Evolutionary conservation across 169 alveolate genomes (phyloP), one percentile per base, ranked within the genome.

Genomic region (Plasmodium billcollinsi): DNA sequence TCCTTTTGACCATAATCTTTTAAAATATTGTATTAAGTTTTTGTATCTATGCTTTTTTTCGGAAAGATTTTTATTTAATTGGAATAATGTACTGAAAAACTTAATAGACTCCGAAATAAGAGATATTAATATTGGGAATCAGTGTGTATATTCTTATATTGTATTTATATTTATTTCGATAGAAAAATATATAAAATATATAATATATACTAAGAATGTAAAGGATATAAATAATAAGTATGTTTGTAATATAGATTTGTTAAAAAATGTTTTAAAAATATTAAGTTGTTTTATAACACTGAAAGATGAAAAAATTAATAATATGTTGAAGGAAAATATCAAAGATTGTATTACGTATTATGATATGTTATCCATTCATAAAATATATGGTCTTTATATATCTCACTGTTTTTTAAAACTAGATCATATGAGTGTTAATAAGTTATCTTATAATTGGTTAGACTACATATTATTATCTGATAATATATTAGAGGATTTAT

Each of bases 361-460:
- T 11, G 90, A 58, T 6, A 56, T 56, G 21, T 69, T 69, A 12
- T 2, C 39, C 56, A 39, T 80, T 56, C 74, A 80, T 56, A 71
- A 80, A 63, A 14, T 80, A 43, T 80, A 80, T 69, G 90, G 85
- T n/a, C 66, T 29, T 54, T 69, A 80, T 62, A 56, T 80, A 69
- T 80, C 90, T 56, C 59, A 80, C 45, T 69, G 69, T 49, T 69
- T 80, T 80, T 63, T 80, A 26, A 71, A 67, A 14, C 70, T 80
- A 56, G 90, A 80, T 24, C 33, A 39, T 69, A 47, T 24, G 12
- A 52, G 70, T 58, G 24, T 73, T n/a, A 59, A 80, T 80, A 21
- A 56, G 33, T 14, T 80, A 80, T 56, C 69, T 12, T 52, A n/a
- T 6, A 66, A 80, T 33, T 69, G 69, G 6, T 69, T 80, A 58